phyloP scores from a whole-genome alignment of 2,329 filamentous ascomycete genomes.

The Trichoderma semiorbis region DNA sequence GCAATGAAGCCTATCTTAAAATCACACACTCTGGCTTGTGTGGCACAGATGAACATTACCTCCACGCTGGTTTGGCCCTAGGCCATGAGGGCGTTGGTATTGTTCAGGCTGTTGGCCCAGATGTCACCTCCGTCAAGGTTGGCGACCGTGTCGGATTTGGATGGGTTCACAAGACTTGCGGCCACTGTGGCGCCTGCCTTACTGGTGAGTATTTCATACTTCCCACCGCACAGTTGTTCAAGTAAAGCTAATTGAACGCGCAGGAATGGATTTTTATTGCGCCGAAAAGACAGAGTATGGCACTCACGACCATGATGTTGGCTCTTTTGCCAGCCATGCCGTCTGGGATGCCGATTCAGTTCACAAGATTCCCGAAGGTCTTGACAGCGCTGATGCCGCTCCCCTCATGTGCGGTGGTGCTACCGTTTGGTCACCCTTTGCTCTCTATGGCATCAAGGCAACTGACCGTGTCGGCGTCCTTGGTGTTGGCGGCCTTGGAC shows the following conservation, averaged over 20 bases:
- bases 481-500: conserved; percentile 63
- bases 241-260: not conserved
- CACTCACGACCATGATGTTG: conserved; percentile 38
- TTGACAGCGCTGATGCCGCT: conserved; percentile 58
- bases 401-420: conserved; percentile 79
- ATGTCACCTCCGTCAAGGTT: conserved; percentile 31
- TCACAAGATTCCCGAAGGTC: conserved; percentile 62
- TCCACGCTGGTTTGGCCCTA: conserved; percentile 21
- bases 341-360: conserved; percentile 34
- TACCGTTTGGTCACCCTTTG: conserved; percentile 61
- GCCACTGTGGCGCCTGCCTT: not conserved
- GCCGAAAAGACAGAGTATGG: conserved; percentile 34
- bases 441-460: conserved; percentile 66
- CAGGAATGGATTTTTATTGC: conserved; percentile 34
- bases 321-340: conserved; percentile 41
- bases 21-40: conserved; percentile 23
- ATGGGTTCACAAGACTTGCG: conserved; percentile 9
- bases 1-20: conserved; percentile 16
- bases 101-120: conserved; percentile 33
- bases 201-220: not conserved
- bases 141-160: conserved; percentile 24
- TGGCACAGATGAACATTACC: conserved; percentile 22
- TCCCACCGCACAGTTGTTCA: not conserved
- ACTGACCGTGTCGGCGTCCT: conserved; percentile 72
- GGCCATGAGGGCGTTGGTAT: conserved; percentile 43